Base-by-base conservation (phyloP, 768 basidiomycete species). In the Naganishia vishniacii region DNA sequence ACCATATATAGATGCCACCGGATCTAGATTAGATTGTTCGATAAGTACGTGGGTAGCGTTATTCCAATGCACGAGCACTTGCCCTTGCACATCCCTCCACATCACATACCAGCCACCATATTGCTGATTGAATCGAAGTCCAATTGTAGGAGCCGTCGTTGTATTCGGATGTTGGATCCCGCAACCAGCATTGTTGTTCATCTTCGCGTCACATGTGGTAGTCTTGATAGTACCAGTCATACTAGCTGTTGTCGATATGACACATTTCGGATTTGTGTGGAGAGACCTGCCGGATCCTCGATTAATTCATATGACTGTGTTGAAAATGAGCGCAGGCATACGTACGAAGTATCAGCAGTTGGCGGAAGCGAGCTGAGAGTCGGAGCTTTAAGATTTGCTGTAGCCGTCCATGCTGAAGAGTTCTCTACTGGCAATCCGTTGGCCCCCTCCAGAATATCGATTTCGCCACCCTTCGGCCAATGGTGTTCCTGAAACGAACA, bases 81-180 rank as follows among this genome's bases (percentile, higher is more conserved):
- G 73, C 73, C 67, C 68, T 56, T 68, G 51, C 12, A 73, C 32
- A 61, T 75, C 73, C 44, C 73, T 61, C 72, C 71, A 72, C 67
- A 75, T 68, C 9, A 79, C 84, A 71, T 81, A 87, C 79, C 78
- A 85, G 0, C 87, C 87, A 26, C 87, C 87, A 28, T 82, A 81
- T 15, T 53, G 68, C 26, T 56, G 63, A 51, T 73, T 73, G n/a
- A 73, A 67, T 25, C 63, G 61, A 37, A 40, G 37, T 2, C 71
- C 71, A n/a, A 72, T 67, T 16, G 66, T 66, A 5, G 68, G 56
- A 15, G 62, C 65, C 15, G 72, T 74, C 13, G 72, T n/a, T n/a
- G n/a, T 73, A 29, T 68, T 70, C 3, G 65, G 71, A 49, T 73
- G 64, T 58, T 73, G 69, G 23, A 82, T 82, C 42, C 85, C 84